Base-by-base conservation (phyloP, 177 flowering plant genomes). In the Telopea speciosissima region DNA sequence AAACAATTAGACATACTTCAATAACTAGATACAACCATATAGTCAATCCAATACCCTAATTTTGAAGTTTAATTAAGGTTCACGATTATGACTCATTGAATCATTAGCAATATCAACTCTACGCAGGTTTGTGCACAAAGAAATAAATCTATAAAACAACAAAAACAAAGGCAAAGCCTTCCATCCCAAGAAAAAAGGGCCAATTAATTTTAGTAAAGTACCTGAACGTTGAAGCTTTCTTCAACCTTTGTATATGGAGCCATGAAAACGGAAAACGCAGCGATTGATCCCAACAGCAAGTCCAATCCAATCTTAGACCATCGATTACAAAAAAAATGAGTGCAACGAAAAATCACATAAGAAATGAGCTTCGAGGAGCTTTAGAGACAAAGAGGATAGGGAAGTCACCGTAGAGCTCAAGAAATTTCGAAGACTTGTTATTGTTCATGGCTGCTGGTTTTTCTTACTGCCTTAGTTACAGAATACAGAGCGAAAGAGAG, bases 171-270 rank as follows among this genome's bases (percentile, higher is more conserved):
- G 14, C 49, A 44, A 44, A 2, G 13, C 28, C 12, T 52, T 17
- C 31, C 4, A 28, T n/a, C 31, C 40, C 40, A 8, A 36, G 5
- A 23, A 19, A 28, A 6, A 8, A 5, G 16, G n/a, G n/a, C n/a
- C n/a, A n/a, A n/a, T n/a, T n/a, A n/a, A n/a, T n/a, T n/a, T n/a
- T n/a, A n/a, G n/a, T n/a, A n/a, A n/a, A 33, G 49, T 33, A 95
- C 99, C 99, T 93, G 99, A 74, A 96, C 83, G 70, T 93, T 96
- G 81, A 96, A 96, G 84, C 99, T 96, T 77, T 93, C 99, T 85
- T 96, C 99, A 44, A 93, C 99, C 73, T 96, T 96, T 0, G 99
- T 96, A 76, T 88, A 96, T 0, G 99, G 99, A 19, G 81, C 86
- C 87, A 83, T 83, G 74, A 93, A 75, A 21, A 85, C 89, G 65